A percentile compares a stretch with the other conserved stretches of the same genome.
These are phyloP conservation scores for Choanephora cucurbitarum DNA, from an alignment of 371 early-diverging fungal species.

Conservation along the genomic window DNA sequence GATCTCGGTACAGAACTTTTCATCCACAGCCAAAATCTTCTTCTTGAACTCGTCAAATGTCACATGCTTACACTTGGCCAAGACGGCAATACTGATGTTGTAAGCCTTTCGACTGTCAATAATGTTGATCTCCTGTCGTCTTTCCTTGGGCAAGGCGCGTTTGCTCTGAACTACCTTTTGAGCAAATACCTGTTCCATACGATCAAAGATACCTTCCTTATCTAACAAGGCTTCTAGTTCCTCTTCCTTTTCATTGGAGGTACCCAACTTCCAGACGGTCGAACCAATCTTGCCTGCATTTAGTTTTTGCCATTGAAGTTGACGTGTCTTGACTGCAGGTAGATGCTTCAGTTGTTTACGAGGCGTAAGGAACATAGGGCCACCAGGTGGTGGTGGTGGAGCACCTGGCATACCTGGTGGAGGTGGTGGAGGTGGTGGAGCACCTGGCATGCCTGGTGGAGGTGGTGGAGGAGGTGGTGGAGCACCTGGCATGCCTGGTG, in stretches of 20 bases:
- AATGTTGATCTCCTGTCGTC: conserved; percentile 60
- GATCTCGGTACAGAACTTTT: conserved; percentile 66
- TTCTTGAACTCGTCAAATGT: conserved; percentile 62
- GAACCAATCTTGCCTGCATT: conserved; percentile 58
- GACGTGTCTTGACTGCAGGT: conserved; percentile 75
- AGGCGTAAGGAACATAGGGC: conserved; percentile 9
- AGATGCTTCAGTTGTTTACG: conserved; percentile 67
- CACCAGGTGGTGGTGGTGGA: conserved; percentile 9
- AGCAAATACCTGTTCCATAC: conserved; percentile 76
- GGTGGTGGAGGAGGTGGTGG: conserved; percentile 13
- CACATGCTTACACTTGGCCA: conserved; percentile 70
- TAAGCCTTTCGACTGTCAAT: conserved; percentile 78
- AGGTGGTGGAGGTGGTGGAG: conserved; percentile 10
- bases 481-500: conserved; percentile 1
- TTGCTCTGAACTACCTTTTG: conserved; percentile 60
- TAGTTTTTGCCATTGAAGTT: conserved; percentile 86
- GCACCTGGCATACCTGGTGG: conserved; percentile 4
- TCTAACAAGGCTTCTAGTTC: conserved; percentile 48
- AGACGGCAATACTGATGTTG: conserved; percentile 74
- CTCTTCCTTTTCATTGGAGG: conserved; percentile 42
- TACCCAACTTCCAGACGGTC: conserved; percentile 54
- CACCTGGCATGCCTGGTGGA: conserved; percentile 1
- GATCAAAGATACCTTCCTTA: conserved; percentile 64
- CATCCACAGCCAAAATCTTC: conserved; percentile 69
- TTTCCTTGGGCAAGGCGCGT: conserved; percentile 31